Conservation (phyloP, 306 rosid species). For the Biancaea sappan region DNA sequence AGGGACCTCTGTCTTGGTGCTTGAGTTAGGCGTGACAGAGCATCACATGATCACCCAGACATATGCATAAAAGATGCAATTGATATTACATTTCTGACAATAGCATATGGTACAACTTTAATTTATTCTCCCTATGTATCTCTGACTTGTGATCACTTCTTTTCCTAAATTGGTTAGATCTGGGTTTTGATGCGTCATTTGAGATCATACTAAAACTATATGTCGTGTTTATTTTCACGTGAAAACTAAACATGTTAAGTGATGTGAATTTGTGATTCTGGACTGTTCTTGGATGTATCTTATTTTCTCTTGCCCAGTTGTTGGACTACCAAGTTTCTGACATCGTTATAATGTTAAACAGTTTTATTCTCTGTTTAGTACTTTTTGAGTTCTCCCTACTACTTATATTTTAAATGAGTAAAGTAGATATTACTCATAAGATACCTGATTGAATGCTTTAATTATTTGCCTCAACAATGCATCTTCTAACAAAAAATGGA, state of each 20-base stretch:
- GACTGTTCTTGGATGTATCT: background rate
- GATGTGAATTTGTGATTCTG: conserved; percentile 23
- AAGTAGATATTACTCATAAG: conserved; percentile 17
- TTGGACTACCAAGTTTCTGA: conserved; percentile 9
- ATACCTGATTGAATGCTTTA: conserved; percentile 10
- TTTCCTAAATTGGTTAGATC: conserved; percentile 23
- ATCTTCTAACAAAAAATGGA: conserved; percentile 10
- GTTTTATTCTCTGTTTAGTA: conserved; percentile 4
- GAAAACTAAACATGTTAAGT: background rate
- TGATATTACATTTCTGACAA: conserved; percentile 2
- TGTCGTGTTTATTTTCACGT: conserved; percentile 7
- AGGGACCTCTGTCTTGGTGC: background rate
- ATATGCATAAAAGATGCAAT: conserved; percentile 11
- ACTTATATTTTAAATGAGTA: conserved; percentile 4
- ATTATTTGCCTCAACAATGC: conserved; percentile 11
- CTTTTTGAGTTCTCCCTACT: background rate
- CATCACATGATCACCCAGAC: background rate
- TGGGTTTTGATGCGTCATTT: conserved; percentile 18
- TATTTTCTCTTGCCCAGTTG: conserved; percentile 28
- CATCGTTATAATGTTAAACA: background rate
- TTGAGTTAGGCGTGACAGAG: conserved; percentile 5
- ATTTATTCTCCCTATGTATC: conserved; percentile 6
- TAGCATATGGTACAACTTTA: background rate
- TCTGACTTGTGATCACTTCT: conserved; percentile 21
- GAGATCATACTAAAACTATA: conserved; percentile 10